phyloP scores from a whole-genome alignment of 129 eudicot species.

The Erigeron canadensis region DNA sequence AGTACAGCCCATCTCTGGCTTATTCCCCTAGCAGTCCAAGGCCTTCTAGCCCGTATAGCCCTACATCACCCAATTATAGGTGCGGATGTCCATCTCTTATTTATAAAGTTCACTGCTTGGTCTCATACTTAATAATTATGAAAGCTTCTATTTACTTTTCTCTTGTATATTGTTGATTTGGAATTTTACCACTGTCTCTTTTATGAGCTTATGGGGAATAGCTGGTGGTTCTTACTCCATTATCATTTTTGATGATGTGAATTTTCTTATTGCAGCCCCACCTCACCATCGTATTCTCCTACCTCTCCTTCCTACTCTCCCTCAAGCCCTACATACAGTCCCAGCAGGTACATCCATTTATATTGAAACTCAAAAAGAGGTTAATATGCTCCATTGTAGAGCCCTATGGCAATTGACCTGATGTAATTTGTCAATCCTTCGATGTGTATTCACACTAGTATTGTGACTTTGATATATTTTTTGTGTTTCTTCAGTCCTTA shows the following conservation, averaged over 20 bases:
- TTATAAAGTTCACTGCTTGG: background rate
- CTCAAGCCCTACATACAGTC: conserved; percentile 94
- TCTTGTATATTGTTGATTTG: background rate
- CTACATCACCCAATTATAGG: conserved; percentile 96
- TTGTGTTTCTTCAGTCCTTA: conserved; percentile 60
- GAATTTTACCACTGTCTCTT: background rate
- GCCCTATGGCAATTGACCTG: background rate
- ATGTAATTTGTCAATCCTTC: background rate
- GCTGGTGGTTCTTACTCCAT: background rate
- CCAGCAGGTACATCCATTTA: conserved; percentile 70
- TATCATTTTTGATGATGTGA: conserved; percentile 1
- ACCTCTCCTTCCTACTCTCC: conserved; percentile 98
- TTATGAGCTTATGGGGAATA: background rate
- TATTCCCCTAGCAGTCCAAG: conserved; percentile 95
- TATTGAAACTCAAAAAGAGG: background rate
- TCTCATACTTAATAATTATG: conserved; percentile 7
- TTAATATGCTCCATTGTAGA: background rate
- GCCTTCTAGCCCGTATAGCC: conserved; percentile 92
- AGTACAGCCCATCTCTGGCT: conserved; percentile 90
- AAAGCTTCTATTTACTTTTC: background rate
- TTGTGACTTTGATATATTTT: background rate
- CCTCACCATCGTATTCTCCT: conserved; percentile 92
- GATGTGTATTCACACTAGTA: background rate
- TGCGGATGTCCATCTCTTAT: conserved; percentile 7
- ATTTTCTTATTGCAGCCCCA: conserved; percentile 68